Base-by-base conservation (phyloP, 2,329 filamentous ascomycete species). In the Trichoderma sp. region DNA sequence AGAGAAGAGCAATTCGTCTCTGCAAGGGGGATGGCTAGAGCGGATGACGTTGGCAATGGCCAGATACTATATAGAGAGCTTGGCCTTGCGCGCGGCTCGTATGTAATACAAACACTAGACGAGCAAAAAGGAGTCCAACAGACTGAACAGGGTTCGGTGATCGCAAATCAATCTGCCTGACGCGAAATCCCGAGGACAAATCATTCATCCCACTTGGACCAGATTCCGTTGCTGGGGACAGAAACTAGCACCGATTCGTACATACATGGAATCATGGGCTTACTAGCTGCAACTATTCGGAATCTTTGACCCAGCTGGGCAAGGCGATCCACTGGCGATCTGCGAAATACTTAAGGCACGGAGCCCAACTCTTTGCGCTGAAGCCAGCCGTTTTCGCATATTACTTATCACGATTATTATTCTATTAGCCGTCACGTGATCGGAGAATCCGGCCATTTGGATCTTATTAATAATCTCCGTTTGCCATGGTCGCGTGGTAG, bases 381-480 rank as follows among this genome's bases (percentile, higher is more conserved):
- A 21, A 28, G 24, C 39, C 15, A 43, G 4, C 60, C 6, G 21
- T 58, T 21, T 30, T 26, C 6, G 53, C 12, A 26, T n/a, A 67
- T 67, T 67, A 67, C 21, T 30, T 21, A 67, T 69, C 65, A 32
- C 14, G 39, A 64, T 64, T 34, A 64, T 64, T 64, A 21, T 51
- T 36, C 14, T 34, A 15, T 12, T 12, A 9, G 21, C 34, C 30
- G 12, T 39, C 64, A 67, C 64, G 64, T 67, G 64, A 57, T 21
- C 30, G 28, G 62, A 66, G 11, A 28, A 15, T 39, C 43, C 64
- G 30, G 64, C 30, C 24, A 26, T 26, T 28, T 21, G 32, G 51
- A 14, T 57, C 12, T 12, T 32, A 69, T 69, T 69, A 69, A 69
- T 69, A 69, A 69, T 69, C 66, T 2, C n/a, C 8, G 36, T 30